phyloP scores from a whole-genome alignment of 345 rosid species.

The Bretschneidera sinensis region DNA sequence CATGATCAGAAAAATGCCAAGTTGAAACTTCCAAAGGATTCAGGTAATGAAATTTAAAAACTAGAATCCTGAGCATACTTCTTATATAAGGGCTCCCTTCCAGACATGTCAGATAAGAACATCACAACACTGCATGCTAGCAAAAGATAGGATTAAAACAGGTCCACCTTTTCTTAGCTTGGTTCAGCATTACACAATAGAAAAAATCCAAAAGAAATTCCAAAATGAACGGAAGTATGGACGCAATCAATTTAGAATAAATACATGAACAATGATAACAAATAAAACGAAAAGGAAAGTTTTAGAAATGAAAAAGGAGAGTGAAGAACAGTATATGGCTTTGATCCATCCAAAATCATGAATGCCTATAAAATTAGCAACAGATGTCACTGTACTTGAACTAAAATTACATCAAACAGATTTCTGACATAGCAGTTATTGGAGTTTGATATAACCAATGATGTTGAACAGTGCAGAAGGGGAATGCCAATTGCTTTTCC shows the following conservation, averaged over 20 bases:
- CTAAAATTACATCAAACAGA: too few relatives aligned
- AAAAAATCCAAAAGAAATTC: neutral
- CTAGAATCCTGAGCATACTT: constrained; percentile 44
- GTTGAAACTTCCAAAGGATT: constrained; percentile 1
- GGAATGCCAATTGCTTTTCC: too few relatives aligned
- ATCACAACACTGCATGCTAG: constrained; percentile 79
- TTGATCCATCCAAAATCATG: neutral
- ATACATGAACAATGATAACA: neutral
- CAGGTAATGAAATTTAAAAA: neutral
- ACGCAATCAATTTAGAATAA: neutral
- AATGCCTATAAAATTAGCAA: neutral
- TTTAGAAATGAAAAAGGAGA: neutral
- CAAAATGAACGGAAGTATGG: neutral
- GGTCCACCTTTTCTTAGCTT: constrained; percentile 8
- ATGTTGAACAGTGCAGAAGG: too few relatives aligned
- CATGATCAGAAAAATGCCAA: constrained; percentile 15
- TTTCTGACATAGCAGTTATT: too few relatives aligned
- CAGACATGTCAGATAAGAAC: constrained; percentile 99
- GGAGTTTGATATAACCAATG: too few relatives aligned
- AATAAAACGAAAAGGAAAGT: too few relatives aligned
- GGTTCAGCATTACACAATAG: neutral
- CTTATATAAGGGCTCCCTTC: constrained; percentile 89
- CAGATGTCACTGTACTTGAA: too few relatives aligned
- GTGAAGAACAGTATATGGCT: neutral
- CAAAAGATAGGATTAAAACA: constrained; percentile 29